Evolutionary conservation across 306 rosid genomes (phyloP).

Genomic region (Cucurbita ficifolia): DNA sequence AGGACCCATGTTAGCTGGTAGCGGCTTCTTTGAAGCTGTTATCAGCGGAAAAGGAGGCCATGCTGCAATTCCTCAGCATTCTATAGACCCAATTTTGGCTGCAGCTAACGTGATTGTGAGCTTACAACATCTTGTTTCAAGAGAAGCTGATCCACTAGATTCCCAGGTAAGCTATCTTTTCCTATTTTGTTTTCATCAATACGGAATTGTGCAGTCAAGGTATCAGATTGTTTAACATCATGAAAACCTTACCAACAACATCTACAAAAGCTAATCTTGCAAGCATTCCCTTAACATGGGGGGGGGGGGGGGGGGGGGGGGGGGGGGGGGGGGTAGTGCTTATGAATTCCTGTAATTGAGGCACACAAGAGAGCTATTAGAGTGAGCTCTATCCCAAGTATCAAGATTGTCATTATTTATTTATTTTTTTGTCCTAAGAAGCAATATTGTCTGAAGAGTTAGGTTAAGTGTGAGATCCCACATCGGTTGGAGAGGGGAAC

Average conservation of each 20-base stretch:
- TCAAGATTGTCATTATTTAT: not conserved
- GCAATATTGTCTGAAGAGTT: not conserved
- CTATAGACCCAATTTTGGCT: constrained; percentile 76
- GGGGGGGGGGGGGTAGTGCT: too few relatives aligned
- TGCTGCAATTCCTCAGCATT: constrained; percentile 78
- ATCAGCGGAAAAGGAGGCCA: constrained; percentile 82
- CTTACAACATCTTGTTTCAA: constrained; percentile 77
- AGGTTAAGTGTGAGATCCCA: too few relatives aligned
- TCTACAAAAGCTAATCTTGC: not conserved
- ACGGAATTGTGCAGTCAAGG: not conserved
- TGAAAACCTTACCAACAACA: not conserved
- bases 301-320: too few relatives aligned
- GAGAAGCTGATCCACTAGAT: constrained; percentile 83
- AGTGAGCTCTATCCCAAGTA: not conserved
- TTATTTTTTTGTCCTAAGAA: too few relatives aligned
- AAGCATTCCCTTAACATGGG: not conserved
- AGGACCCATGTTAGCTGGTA: constrained; percentile 59
- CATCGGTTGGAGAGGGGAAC: too few relatives aligned
- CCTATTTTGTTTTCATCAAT: not conserved
- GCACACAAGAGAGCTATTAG: not conserved
- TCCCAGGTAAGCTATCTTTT: constrained; percentile 36
- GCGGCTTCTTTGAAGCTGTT: constrained; percentile 67
- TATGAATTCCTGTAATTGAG: not conserved
- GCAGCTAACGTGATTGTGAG: constrained; percentile 72
- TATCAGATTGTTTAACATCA: not conserved